Conservation (phyloP, 176 grass and related monocot genomes). For the Paspalum notatum region DNA sequence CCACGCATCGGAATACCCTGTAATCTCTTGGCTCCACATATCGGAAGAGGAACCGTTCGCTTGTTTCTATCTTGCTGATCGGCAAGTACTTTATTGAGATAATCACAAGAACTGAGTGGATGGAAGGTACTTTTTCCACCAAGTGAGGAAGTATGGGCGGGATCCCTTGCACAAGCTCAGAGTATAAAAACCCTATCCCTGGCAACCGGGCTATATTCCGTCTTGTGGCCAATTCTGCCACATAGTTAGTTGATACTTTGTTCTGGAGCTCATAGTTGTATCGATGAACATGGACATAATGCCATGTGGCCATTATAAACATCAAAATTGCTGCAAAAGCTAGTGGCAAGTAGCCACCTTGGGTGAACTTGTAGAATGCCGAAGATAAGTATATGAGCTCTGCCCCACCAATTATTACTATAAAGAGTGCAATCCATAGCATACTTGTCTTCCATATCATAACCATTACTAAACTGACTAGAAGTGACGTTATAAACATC, state of each 20-base stretch:
- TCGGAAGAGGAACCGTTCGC: conserved; percentile 61
- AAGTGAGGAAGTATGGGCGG: conserved; percentile 77
- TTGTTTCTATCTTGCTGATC: conserved; percentile 61
- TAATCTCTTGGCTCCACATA: conserved; percentile 50
- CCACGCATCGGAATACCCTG: conserved; percentile 66
- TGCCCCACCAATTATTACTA: conserved; percentile 49
- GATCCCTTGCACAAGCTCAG: conserved; percentile 73
- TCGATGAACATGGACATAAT: conserved; percentile 66
- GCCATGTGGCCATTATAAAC: conserved; percentile 71
- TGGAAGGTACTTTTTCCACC: conserved; percentile 58
- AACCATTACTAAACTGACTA: conserved; percentile 68
- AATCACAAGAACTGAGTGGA: conserved; percentile 73
- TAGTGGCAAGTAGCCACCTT: conserved; percentile 74
- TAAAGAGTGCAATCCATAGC: conserved; percentile 51
- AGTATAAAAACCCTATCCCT: conserved; percentile 71
- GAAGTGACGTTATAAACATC: conserved; percentile 67
- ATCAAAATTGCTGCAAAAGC: conserved; percentile 58
- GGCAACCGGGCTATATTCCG: conserved; percentile 46
- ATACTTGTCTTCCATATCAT: conserved; percentile 70
- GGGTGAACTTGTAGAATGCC: conserved; percentile 63
- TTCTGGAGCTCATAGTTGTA: conserved; percentile 72
- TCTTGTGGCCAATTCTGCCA: conserved; percentile 47
- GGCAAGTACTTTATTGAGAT: conserved; percentile 73
- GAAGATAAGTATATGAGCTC: conserved; percentile 73
- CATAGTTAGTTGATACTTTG: conserved; percentile 58